Percentiles rank a stretch among this genome's conserved stretches.
phyloP scores from a whole-genome alignment of 164 flowering plant genomes.

The Kingdonia uniflora region DNA sequence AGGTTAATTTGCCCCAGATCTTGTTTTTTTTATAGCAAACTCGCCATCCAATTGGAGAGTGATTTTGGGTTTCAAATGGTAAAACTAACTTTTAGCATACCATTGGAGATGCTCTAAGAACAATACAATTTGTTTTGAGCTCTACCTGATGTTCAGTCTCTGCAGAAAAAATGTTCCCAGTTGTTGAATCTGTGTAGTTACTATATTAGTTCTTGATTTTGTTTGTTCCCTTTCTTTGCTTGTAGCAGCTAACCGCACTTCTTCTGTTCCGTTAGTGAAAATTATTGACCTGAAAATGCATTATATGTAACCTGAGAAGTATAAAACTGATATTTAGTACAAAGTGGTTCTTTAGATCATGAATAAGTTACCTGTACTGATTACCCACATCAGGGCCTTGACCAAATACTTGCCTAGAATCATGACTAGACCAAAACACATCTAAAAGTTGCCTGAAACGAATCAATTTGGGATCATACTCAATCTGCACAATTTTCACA shows the following conservation, averaged over 20 bases:
- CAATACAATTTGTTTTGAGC: background rate
- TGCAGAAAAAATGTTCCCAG: conserved; percentile 63
- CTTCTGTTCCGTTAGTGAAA: conserved; percentile 78
- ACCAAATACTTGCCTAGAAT: conserved; percentile 90
- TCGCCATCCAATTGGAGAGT: too few relatives aligned
- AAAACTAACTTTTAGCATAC: background rate
- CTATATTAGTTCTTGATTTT: conserved; percentile 50
- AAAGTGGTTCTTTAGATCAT: background rate
- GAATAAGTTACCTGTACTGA: conserved; percentile 62
- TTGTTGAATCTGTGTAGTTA: conserved; percentile 77
- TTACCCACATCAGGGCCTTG: conserved; percentile 98
- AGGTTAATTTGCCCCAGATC: too few relatives aligned
- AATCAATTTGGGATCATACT: conserved; percentile 68
- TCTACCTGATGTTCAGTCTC: conserved; percentile 98
- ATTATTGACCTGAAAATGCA: conserved; percentile 60
- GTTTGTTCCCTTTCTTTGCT: conserved; percentile 89
- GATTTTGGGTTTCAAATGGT: background rate
- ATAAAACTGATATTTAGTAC: background rate
- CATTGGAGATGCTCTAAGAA: background rate
- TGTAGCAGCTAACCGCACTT: conserved; percentile 57
- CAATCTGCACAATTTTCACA: conserved; percentile 48
- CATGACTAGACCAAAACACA: conserved; percentile 93
- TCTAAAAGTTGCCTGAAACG: conserved; percentile 73
- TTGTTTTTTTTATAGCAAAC: too few relatives aligned
- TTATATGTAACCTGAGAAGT: conserved; percentile 2